A percentile compares a stretch with the other conserved stretches of the same genome.
phyloP scores from a whole-genome alignment of 345 rosid species.

The Aquilaria yunnanensis region DNA sequence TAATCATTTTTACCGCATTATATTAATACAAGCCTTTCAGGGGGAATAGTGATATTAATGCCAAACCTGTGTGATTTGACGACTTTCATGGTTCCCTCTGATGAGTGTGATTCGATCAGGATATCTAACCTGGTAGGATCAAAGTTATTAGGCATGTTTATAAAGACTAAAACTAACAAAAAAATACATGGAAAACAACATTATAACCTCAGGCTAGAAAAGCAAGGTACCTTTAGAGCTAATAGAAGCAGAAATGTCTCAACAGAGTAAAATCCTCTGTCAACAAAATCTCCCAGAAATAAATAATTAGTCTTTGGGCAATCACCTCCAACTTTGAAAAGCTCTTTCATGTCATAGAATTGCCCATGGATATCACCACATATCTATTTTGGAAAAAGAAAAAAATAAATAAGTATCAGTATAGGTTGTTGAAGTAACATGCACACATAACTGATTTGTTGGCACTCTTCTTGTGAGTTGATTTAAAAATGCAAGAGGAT shows the following conservation, averaged over 20 bases:
- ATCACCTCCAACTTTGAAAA: conserved; percentile 92
- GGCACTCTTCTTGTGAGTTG: too few species aligned
- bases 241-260: conserved; percentile 93
- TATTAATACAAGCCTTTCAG: background rate
- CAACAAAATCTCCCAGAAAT: conserved; percentile 99
- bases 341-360: conserved; percentile 97
- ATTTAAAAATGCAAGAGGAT: too few species aligned
- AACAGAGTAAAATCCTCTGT: conserved; percentile 92
- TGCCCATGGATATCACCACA: conserved; percentile 99
- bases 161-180: background rate
- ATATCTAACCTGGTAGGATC: conserved; percentile 72
- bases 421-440: background rate
- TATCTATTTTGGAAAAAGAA: conserved; percentile 33
- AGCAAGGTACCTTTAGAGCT: conserved; percentile 72
- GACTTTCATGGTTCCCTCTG: conserved; percentile 96
- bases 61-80: conserved; percentile 93
- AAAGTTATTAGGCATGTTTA: conserved; percentile 7
- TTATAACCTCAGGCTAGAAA: background rate
- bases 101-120: conserved; percentile 95
- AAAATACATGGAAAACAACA: background rate
- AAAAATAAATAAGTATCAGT: conserved; percentile 7
- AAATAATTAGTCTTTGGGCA: conserved; percentile 94
- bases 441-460: too few species aligned
- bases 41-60: conserved; percentile 7
- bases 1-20: conserved; percentile 11